Conservation (phyloP, 148 eudicot genomes). For the Diospyros kaki region DNA sequence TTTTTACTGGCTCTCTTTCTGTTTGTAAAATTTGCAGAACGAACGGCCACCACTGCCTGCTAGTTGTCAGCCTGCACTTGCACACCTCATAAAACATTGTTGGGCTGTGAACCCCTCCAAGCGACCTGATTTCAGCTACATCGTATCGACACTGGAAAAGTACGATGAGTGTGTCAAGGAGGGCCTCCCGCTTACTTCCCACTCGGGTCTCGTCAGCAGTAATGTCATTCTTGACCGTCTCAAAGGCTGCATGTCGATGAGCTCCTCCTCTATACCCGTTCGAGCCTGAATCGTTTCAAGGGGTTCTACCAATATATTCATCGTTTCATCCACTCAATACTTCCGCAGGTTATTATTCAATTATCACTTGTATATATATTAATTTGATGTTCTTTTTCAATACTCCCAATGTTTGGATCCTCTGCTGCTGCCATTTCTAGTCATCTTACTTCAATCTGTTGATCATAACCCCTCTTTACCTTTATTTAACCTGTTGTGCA, state of each 20-base stretch:
- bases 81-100: constrained; percentile 83
- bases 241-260: constrained; percentile 59
- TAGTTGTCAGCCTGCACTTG: constrained; percentile 91
- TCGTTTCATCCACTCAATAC: too few relatives aligned
- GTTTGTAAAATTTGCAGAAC: constrained; percentile 38
- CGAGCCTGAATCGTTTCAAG: constrained; percentile 30
- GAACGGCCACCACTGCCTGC: constrained; percentile 87
- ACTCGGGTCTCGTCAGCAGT: constrained; percentile 48
- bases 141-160: constrained; percentile 66
- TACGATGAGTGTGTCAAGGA: constrained; percentile 85
- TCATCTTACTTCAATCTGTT: too few relatives aligned
- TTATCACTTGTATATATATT: too few relatives aligned
- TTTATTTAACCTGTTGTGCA: too few relatives aligned
- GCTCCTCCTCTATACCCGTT: constrained; percentile 57
- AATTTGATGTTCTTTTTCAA: too few relatives aligned
- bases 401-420: too few relatives aligned
- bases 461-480: too few relatives aligned
- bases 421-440: too few relatives aligned
- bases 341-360: too few relatives aligned
- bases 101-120: constrained; percentile 89
- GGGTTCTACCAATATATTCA: too few relatives aligned
- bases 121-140: constrained; percentile 83
- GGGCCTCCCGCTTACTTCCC: constrained; percentile 80
- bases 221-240: constrained; percentile 57
- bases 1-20: background rate